Conservation (phyloP, 108 stramenopile genomes). For the Cyclostephanos tholiformis region DNA sequence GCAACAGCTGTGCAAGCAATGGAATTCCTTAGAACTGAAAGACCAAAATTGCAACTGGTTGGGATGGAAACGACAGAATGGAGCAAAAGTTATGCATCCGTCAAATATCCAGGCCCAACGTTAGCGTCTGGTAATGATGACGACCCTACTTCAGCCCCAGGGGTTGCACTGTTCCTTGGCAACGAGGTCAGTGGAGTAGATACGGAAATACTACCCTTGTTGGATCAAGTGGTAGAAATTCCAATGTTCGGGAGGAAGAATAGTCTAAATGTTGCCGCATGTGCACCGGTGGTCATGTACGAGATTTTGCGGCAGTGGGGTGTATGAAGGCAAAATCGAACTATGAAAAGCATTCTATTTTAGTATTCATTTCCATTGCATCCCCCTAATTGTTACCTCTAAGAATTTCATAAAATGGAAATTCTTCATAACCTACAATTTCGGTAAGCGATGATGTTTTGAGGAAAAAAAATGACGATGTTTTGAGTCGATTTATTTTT, state of each 20-base stretch:
- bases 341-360: not conserved
- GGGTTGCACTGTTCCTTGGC: conserved; percentile 75
- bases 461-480: no score
- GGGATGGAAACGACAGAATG: conserved; percentile 85
- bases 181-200: conserved; percentile 89
- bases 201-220: conserved; percentile 53
- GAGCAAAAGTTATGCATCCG: conserved; percentile 57
- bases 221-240: conserved; percentile 80
- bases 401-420: no score
- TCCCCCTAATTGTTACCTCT: not conserved
- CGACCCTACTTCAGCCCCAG: conserved; percentile 15
- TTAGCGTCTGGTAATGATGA: conserved; percentile 19
- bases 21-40: conserved; percentile 42
- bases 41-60: conserved; percentile 49
- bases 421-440: no score
- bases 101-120: conserved; percentile 47
- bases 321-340: conserved; percentile 2
- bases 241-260: conserved; percentile 89
- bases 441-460: no score
- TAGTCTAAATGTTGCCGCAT: conserved; percentile 85
- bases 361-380: no score
- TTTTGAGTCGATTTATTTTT: no score
- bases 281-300: conserved; percentile 87
- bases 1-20: conserved; percentile 66
- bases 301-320: conserved; percentile 82